phyloP scores from a whole-genome alignment of 495 filamentous ascomycete species.

The Hypoxylon subgilvum region DNA sequence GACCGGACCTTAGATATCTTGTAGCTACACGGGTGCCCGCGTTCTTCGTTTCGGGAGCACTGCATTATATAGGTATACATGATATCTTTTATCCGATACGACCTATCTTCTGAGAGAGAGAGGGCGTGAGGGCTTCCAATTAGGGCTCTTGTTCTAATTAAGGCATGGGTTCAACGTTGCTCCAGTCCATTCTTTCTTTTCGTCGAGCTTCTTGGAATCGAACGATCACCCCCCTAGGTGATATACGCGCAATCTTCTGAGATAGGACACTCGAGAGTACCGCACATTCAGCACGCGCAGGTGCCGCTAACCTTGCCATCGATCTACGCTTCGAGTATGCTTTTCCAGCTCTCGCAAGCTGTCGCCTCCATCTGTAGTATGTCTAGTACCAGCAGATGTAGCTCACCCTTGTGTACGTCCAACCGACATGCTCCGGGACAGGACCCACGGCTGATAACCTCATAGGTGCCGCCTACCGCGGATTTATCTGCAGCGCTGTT shows the following conservation, averaged over 20 bases:
- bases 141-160: neutral
- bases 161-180: neutral
- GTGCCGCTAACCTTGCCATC: neutral
- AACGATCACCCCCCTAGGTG: neutral
- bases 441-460: conserved; percentile 16
- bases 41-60: conserved; percentile 12
- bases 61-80: conserved; percentile 11
- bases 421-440: neutral
- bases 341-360: conserved; percentile 7
- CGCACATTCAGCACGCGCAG: neutral
- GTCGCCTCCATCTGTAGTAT: neutral
- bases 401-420: neutral
- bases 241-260: neutral
- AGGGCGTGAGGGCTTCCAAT: neutral
- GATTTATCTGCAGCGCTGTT: conserved; percentile 4
- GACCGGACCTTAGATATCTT: conserved; percentile 16
- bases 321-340: conserved; percentile 7
- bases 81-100: conserved; percentile 21
- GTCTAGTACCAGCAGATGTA: neutral
- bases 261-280: neutral
- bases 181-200: neutral
- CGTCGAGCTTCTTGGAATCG: neutral
- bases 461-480: conserved; percentile 3
- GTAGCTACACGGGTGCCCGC: conserved; percentile 20
- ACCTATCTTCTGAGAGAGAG: neutral